Base-by-base conservation (phyloP, 2,329 filamentous ascomycete genomes). In the Aspergillus awamori region DNA sequence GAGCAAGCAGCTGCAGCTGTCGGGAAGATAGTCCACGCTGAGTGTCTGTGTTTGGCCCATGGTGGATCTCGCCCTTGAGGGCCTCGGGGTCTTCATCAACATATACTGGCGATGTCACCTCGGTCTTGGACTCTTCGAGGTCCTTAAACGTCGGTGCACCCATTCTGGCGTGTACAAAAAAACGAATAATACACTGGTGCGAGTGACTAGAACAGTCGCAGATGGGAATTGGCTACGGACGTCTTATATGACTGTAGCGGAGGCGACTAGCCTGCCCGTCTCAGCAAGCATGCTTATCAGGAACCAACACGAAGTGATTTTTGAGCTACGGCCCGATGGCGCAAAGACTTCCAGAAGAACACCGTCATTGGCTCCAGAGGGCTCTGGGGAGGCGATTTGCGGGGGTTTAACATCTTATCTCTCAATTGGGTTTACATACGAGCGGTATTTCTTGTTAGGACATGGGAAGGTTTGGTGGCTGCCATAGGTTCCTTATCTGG, bases 1-100 rank as follows among this genome's bases (percentile, higher is more conserved):
- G 76, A 7, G 74, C 76, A 68, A 79, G 77, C 64, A 79, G 67
- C 62, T 79, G 76, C 38, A 79, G 74, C 63, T 79, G 77, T 45
- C 77, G 67, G 2, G 75, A 74, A 17, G 75, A 72, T 26, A 79
- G 66, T 53, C 73, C 74, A 45, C 77, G 75, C 48, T 77, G 58
- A 1, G 70, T 72, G 45, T 69, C 28, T 5, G 39, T 61, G 49
- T 64, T 58, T 6, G 48, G 47, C 1, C 54, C 52, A 7, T 52
- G 26, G 30, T 56, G 53, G 26, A 62, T 53, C 24, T 57, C 59
- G 7, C 59, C 62, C 41, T 64, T 58, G 49, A 60, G 28, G 3
- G 51, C 43, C 33, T 62, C 57, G 7, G 59, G 52, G 28, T 60
- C 59, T 45, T 51, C 62, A 60, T 64, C 56, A 17, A 41, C 60